phyloP scores from a whole-genome alignment of 441 rosid genomes.

The Syzygium syzygioides region DNA sequence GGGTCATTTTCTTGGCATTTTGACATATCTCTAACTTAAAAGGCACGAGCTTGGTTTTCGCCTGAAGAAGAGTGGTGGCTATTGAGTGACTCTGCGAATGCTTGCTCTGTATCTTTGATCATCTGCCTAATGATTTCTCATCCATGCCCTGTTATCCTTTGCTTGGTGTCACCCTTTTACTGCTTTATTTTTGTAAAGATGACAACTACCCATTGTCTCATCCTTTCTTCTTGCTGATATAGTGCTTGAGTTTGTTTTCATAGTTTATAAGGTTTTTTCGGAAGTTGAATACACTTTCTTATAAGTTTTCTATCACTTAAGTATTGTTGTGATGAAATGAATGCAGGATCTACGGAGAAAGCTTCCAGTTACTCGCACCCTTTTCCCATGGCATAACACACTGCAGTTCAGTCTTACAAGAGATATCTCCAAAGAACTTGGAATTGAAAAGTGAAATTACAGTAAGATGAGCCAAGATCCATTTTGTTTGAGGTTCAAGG shows the following conservation, averaged over 20 bases:
- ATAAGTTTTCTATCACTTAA: not conserved
- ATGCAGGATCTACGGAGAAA: conserved; percentile 90
- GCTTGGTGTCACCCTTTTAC: not conserved
- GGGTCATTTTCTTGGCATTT: not conserved
- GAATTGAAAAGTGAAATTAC: conserved; percentile 50
- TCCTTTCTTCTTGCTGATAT: not conserved
- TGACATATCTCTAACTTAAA: not conserved
- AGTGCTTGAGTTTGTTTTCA: not conserved
- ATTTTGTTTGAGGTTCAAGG: not conserved
- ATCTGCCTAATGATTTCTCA: not conserved
- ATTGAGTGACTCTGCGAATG: not conserved
- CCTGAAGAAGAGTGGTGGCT: not conserved
- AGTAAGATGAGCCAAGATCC: not conserved
- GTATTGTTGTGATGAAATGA: not conserved
- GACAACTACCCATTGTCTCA: not conserved
- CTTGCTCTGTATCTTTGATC: not conserved
- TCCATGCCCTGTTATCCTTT: not conserved
- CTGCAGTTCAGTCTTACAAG: conserved; percentile 86
- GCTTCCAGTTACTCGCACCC: conserved; percentile 92
- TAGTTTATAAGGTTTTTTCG: not conserved
- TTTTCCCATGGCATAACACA: conserved; percentile 93
- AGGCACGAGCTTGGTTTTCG: not conserved
- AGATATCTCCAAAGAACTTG: conserved; percentile 88
- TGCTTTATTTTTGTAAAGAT: not conserved
- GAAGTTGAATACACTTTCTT: not conserved